Evolutionary conservation across 2,329 filamentous ascomycete genomes (phyloP).

Genomic region (Phialophora expanda): DNA sequence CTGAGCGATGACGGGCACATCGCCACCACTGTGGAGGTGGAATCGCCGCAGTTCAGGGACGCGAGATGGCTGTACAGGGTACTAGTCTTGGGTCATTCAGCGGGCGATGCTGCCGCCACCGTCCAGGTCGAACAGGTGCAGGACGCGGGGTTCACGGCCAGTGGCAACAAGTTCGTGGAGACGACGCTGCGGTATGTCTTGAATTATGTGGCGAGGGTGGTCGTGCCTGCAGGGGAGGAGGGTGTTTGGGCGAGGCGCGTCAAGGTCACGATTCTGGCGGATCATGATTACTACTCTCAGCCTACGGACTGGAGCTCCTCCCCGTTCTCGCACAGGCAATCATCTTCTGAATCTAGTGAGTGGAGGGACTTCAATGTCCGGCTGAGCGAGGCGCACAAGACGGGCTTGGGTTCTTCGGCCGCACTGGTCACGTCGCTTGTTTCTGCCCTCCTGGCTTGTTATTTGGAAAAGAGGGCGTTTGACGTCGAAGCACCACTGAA

Average conservation of each 20-base stretch:
- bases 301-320: constrained; percentile 23
- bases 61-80: constrained; percentile 90
- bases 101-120: constrained; percentile 73
- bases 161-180: constrained; percentile 84
- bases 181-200: constrained; percentile 86
- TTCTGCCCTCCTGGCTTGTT: constrained; percentile 71
- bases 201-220: constrained; percentile 64
- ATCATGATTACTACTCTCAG: constrained; percentile 94
- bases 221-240: constrained; percentile 53
- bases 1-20: neutral
- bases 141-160: constrained; percentile 24
- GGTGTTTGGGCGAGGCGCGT: constrained; percentile 64
- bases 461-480: constrained; percentile 27
- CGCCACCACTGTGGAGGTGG: constrained; percentile 58
- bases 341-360: neutral
- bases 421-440: constrained; percentile 89
- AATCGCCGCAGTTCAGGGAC: constrained; percentile 86
- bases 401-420: constrained; percentile 90
- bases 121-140: constrained; percentile 66
- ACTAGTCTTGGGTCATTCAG: constrained; percentile 54
- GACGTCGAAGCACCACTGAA: constrained; percentile 8
- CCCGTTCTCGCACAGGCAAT: neutral
- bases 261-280: constrained; percentile 84
- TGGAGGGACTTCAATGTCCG: constrained; percentile 77
- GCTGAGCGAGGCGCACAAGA: constrained; percentile 85